Conservation (phyloP, 768 basidiomycete species). For the Collybia sordida region DNA sequence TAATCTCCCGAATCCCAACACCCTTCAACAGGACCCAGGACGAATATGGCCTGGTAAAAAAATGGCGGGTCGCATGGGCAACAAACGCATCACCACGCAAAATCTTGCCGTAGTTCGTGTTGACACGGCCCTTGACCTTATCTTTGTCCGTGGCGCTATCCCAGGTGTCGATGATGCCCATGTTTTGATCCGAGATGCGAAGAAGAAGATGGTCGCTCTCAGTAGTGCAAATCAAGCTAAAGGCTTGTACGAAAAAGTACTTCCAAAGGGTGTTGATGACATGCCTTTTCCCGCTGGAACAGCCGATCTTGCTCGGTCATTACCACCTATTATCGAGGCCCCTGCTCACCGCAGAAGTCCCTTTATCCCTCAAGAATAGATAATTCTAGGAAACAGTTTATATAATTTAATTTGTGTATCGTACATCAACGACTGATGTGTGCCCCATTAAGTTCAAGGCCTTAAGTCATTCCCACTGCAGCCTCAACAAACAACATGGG, state of each 20-base stretch:
- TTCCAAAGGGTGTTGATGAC: constrained; percentile 80
- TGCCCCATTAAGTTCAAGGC: too few species aligned
- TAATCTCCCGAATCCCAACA: neutral
- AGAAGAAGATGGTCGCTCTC: constrained; percentile 74
- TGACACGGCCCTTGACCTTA: constrained; percentile 80
- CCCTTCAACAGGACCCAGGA: constrained; percentile 76
- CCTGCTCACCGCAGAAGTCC: constrained; percentile 75
- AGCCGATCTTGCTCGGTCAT: constrained; percentile 62
- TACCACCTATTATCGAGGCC: constrained; percentile 68
- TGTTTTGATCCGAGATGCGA: constrained; percentile 83
- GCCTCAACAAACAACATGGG: too few species aligned
- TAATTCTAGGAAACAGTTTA: neutral
- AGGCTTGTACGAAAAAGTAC: constrained; percentile 71
- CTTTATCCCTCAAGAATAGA: constrained; percentile 72
- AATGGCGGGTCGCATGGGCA: constrained; percentile 95
- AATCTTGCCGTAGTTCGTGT: constrained; percentile 89
- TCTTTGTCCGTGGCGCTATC: constrained; percentile 90
- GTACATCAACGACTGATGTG: too few species aligned
- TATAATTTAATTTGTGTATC: neutral
- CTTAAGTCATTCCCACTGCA: too few species aligned
- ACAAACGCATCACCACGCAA: constrained; percentile 76
- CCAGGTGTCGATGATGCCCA: constrained; percentile 90
- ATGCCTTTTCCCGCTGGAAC: constrained; percentile 95
- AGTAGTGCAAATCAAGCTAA: constrained; percentile 66
- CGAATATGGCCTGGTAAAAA: constrained; percentile 97